Conservation (phyloP, 257 asterid species). For the Solanum ossicruentum region DNA sequence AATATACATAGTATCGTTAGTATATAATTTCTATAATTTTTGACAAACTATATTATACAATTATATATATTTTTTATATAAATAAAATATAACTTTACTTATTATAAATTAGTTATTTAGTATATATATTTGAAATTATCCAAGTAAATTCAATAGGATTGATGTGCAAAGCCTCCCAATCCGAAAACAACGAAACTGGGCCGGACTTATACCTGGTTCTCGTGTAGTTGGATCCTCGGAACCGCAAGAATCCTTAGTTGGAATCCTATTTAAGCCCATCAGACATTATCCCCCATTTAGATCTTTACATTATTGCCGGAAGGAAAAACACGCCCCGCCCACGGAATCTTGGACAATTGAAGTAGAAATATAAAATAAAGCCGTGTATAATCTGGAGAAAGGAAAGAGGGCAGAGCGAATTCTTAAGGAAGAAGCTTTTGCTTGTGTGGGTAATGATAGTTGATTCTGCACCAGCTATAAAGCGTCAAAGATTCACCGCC, state of each 20-base stretch:
- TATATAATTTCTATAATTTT: too few relatives aligned
- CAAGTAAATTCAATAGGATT: too few relatives aligned
- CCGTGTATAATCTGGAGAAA: neutral
- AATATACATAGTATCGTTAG: too few relatives aligned
- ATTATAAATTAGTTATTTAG: too few relatives aligned
- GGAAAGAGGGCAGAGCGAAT: neutral
- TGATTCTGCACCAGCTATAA: constrained; percentile 45
- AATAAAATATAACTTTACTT: too few relatives aligned
- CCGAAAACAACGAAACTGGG: neutral
- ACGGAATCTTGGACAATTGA: neutral
- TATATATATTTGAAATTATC: too few relatives aligned
- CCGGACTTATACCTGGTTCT: neutral
- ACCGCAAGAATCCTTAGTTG: too few relatives aligned
- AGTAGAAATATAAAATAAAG: neutral
- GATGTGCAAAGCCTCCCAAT: neutral
- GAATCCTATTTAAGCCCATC: neutral
- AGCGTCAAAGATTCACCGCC: constrained; percentile 47
- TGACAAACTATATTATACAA: too few relatives aligned
- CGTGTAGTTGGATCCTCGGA: too few relatives aligned
- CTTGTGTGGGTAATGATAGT: constrained; percentile 33
- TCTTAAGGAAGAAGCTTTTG: neutral
- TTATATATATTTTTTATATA: too few relatives aligned
- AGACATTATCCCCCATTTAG: neutral
- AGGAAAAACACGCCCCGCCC: too few relatives aligned
- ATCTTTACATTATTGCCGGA: too few relatives aligned